Evolutionary conservation across 1,284 basidiomycete genomes (phyloP).

Genomic region (Papiliotrema nemorosa): DNA sequence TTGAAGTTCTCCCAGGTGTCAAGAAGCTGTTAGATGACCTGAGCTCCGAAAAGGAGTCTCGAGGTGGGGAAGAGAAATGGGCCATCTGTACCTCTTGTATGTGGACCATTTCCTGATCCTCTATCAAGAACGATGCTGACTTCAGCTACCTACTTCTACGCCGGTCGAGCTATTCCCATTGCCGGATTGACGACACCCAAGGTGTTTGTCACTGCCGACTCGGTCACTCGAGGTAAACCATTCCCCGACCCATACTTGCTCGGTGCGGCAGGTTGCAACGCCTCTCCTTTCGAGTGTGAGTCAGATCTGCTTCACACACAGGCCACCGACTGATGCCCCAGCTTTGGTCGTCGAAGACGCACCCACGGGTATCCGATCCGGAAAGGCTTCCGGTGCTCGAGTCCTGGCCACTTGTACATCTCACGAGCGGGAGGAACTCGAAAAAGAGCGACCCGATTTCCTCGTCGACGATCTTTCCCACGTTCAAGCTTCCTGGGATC

Average conservation of each 20-base stretch:
- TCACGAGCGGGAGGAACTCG: slow-evolving; percentile 60
- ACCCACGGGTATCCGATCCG: slow-evolving; percentile 70
- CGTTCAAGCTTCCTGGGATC: slow-evolving; percentile 45
- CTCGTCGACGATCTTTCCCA: slow-evolving; percentile 49
- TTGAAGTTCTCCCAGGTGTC: slow-evolving; percentile 46
- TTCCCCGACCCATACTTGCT: slow-evolving; percentile 69
- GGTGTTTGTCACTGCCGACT: slow-evolving; percentile 66
- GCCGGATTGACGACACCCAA: slow-evolving; percentile 60
- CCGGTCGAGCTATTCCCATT: slow-evolving; percentile 60
- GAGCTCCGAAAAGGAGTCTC: slow-evolving; percentile 12
- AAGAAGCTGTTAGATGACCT: slow-evolving; percentile 31
- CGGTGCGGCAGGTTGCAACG: slow-evolving; percentile 41
- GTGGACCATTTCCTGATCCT: not conserved
- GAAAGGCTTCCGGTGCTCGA: slow-evolving; percentile 66
- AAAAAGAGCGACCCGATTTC: slow-evolving; percentile 51
- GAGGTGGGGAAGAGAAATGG: slow-evolving; percentile 57
- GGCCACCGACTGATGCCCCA: slow-evolving; percentile 27
- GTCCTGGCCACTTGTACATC: slow-evolving; percentile 78
- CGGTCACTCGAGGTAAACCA: slow-evolving; percentile 73
- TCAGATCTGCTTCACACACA: not conserved
- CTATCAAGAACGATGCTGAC: not conserved
- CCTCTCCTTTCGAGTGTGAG: slow-evolving; percentile 39
- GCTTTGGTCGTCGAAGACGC: slow-evolving; percentile 82
- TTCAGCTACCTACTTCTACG: slow-evolving; percentile 70
- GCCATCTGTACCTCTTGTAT: slow-evolving; percentile 62